Percentiles rank a stretch among this genome's conserved stretches.
Conservation (phyloP, 768 basidiomycete genomes). For the Kwoniella europaea region DNA sequence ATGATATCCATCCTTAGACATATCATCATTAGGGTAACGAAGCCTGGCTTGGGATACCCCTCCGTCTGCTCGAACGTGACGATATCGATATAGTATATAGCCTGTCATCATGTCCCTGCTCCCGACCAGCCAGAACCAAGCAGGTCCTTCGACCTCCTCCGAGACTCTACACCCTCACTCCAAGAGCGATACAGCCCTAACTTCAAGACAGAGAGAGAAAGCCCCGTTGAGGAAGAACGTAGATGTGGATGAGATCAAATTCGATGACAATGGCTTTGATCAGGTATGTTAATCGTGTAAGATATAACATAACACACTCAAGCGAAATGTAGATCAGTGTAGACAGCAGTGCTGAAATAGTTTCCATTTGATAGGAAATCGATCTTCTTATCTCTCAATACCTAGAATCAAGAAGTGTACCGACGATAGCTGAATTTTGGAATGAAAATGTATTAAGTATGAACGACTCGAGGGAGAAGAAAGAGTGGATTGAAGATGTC, state of each 20-base stretch:
- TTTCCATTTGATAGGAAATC: conserved; percentile 35
- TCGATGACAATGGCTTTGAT: conserved; percentile 13
- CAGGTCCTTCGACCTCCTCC: not conserved
- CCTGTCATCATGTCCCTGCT: not conserved
- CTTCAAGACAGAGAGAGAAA: conserved; percentile 19
- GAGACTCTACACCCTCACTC: conserved; percentile 6
- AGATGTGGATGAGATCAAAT: conserved; percentile 12
- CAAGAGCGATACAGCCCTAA: conserved; percentile 14
- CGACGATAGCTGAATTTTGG: conserved; percentile 26
- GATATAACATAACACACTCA: no score
- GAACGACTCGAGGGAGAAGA: conserved; percentile 15
- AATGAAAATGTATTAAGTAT: conserved; percentile 43
- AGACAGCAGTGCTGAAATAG: no score
- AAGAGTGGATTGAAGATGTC: conserved; percentile 41
- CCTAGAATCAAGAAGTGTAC: conserved; percentile 34
- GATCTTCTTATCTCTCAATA: conserved; percentile 48
- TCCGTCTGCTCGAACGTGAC: no score
- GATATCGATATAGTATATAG: no score
- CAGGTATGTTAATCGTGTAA: conserved; percentile 3
- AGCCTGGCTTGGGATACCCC: no score
- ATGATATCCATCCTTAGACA: no score
- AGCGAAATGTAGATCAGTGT: no score
- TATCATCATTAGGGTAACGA: no score
- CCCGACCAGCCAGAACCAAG: not conserved
- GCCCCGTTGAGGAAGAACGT: conserved; percentile 13